phyloP scores from a whole-genome alignment of 2,329 filamentous ascomycete species.

The Cylindrodendrum hubeiense region DNA sequence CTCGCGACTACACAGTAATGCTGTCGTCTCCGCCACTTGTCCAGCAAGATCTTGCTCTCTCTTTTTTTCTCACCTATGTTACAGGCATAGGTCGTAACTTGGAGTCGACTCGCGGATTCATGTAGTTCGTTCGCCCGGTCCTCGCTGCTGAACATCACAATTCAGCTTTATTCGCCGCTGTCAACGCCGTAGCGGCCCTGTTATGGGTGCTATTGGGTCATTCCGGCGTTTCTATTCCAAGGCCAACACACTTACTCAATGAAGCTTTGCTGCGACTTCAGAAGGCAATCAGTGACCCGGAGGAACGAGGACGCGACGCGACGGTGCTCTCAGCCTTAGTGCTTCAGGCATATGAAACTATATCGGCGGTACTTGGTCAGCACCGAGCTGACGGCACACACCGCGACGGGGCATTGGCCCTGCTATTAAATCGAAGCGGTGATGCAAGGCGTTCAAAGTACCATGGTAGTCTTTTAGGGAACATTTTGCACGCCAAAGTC shows the following conservation, averaged over 20 bases:
- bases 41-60: slow-evolving; percentile 19
- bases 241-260: background rate
- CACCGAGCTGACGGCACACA: slow-evolving; percentile 16
- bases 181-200: slow-evolving; percentile 15
- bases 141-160: background rate
- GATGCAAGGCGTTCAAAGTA: background rate
- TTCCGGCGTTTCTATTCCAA: fast-evolving
- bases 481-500: slow-evolving; percentile 29
- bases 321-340: slow-evolving; percentile 28
- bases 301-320: background rate
- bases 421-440: slow-evolving; percentile 12
- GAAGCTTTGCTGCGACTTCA: slow-evolving; percentile 20
- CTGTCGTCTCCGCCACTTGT: background rate
- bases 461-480: slow-evolving; percentile 12
- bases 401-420: slow-evolving; percentile 22
- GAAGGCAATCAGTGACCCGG: background rate
- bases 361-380: slow-evolving; percentile 16
- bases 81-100: slow-evolving; percentile 27
- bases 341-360: slow-evolving; percentile 29
- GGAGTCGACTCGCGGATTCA: slow-evolving; percentile 29
- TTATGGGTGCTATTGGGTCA: slow-evolving; percentile 21
- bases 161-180: slow-evolving; percentile 20
- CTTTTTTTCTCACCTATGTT: slow-evolving; percentile 32
- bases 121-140: slow-evolving; percentile 29
- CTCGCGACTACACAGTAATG: background rate